phyloP scores from a whole-genome alignment of 1,284 basidiomycete genomes.

The Neolentinus lepideus region DNA sequence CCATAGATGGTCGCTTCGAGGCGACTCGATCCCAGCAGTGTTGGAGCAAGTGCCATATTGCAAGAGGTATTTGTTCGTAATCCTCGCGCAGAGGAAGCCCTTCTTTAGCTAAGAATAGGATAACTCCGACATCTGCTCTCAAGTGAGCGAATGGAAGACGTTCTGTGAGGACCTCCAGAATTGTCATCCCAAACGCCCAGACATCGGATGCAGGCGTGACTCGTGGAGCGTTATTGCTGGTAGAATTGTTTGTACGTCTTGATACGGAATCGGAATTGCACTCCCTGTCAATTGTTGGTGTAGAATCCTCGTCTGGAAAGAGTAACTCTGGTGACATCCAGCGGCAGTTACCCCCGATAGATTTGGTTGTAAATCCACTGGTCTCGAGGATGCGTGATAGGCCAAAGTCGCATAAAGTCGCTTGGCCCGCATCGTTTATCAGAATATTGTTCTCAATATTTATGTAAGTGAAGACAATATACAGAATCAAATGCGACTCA shows the following conservation, averaged over 20 bases:
- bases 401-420: neutral
- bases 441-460: neutral
- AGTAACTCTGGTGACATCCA: neutral
- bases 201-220: neutral
- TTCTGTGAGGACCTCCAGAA: neutral
- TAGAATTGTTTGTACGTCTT: too few species aligned
- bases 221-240: neutral
- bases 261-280: too few species aligned
- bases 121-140: neutral
- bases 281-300: too few species aligned
- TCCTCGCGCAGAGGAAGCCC: neutral
- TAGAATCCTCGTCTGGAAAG: neutral
- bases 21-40: neutral
- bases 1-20: neutral
- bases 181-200: neutral
- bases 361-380: neutral
- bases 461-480: neutral
- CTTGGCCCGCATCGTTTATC: neutral
- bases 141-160: neutral
- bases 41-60: neutral
- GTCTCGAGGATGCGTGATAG: neutral
- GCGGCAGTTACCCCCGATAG: neutral
- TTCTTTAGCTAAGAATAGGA: neutral
- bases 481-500: slow-evolving; percentile 1
- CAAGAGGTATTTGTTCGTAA: neutral